phyloP scores from a whole-genome alignment of 148 eudicot species.

The Polygonum maritimum region DNA sequence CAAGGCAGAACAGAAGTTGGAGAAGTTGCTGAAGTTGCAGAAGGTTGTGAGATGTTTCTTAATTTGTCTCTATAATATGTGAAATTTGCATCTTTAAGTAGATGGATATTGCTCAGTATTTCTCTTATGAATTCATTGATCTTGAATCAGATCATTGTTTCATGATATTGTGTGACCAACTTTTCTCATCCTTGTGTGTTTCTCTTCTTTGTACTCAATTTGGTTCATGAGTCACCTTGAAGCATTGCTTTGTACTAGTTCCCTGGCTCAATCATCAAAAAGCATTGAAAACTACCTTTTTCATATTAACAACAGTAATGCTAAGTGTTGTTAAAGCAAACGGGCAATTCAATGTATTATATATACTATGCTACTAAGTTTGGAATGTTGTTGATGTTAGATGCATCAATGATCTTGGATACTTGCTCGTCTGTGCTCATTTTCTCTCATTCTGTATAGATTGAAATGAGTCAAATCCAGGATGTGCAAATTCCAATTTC shows the following conservation, averaged over 20 bases:
- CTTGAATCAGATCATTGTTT: neutral
- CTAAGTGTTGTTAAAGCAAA: neutral
- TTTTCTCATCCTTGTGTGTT: neutral
- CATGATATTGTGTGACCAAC: neutral
- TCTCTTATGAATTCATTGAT: neutral
- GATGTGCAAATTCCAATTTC: slow-evolving; percentile 63
- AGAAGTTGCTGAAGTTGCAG: slow-evolving; percentile 28
- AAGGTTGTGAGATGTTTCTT: slow-evolving; percentile 32
- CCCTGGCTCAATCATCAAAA: too few relatives aligned
- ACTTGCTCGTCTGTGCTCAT: neutral
- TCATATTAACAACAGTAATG: neutral
- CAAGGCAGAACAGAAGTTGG: slow-evolving; percentile 20
- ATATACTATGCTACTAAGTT: neutral
- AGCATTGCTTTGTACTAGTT: too few relatives aligned
- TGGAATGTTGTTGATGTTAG: neutral
- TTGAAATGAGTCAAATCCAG: slow-evolving; percentile 66
- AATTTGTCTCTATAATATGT: neutral
- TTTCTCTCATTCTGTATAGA: slow-evolving; percentile 33
- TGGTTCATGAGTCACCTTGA: too few relatives aligned
- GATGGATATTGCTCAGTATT: neutral
- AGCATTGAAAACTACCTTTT: neutral
- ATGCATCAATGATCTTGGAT: neutral
- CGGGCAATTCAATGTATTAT: neutral
- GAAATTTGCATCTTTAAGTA: neutral
- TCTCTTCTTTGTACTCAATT: too few relatives aligned